Evolutionary conservation across 371 early-diverging fungal species (phyloP), one percentile per base, ranked within the genome.

Genomic region (Batrachochytrium dendrobatidis): DNA sequence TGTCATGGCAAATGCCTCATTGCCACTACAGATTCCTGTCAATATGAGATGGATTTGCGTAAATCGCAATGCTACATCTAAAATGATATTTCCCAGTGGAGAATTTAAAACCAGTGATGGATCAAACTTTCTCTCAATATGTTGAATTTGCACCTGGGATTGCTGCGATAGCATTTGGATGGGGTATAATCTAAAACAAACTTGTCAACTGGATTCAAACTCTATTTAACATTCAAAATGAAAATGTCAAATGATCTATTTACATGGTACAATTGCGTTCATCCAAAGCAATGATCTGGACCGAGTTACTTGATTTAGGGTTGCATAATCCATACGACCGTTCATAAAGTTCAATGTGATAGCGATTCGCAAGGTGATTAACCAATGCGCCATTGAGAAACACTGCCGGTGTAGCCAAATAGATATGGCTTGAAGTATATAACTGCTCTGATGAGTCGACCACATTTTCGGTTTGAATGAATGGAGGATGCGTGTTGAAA

Each of bases 201-300:
- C n/a, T n/a, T n/a, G n/a, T n/a, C 39, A 39, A n/a, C 12, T 15
- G n/a, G 39, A 15, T n/a, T 15, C 15, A 12, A 39, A 12, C 39
- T 15, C 39, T n/a, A n/a, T n/a, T 15, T n/a, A n/a, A 12, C 39
- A 39, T n/a, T 12, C 39, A 12, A 39, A 12, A 39, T 12, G 15
- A 39, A 12, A 39, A 39, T n/a, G 15, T 12, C 39, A n/a, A 12
- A 39, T 39, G 12, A 15, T 39, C 39, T 15, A 39, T n/a, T n/a
- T 39, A 39, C 39, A 39, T n/a, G n/a, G n/a, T 39, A n/a, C 39
- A 39, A n/a, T n/a, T 39, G n/a, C n/a, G 39, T n/a, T 39, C 39
- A 39, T 39, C 39, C 12, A 39, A 12, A n/a, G 39, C 39, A n/a
- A 39, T 39, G 39, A n/a, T n/a, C n/a, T 12, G 15, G 39, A 39